Evolutionary conservation across 148 eudicot species (phyloP), one percentile per base, ranked within the genome.

Genomic region (Rhododendron ovatum): DNA sequence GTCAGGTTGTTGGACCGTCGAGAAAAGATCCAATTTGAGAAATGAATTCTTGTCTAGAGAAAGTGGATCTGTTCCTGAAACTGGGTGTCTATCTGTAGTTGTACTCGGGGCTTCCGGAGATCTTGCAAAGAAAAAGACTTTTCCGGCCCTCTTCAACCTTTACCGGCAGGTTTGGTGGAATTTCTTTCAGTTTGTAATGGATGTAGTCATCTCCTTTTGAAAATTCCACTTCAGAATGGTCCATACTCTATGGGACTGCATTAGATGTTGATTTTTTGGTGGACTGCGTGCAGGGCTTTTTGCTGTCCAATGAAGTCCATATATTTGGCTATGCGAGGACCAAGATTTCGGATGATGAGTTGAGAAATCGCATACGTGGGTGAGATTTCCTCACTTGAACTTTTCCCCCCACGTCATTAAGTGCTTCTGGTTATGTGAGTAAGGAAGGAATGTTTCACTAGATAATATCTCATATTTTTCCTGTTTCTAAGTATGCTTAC

Each of bases 71-170:
- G 84, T 83, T 37, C 83, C 84, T 11, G 99, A 95, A 90, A 87
- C 89, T 82, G 98, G 96, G 10, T 91, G 94, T 55, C 95, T 97
- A 47, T 94, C 95, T 12, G 91, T 97, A 43, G 80, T 93, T 76
- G 99, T 97, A 81, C 96, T 97, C 12, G 99, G 99, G 61, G 99
- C 99, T 89, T 97, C 99, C 0, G 99, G 99, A 71, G 99, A 97
- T 94, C 99, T 97, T 88, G 99, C 99, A 39, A 97, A 94, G 94
- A 97, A 97, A 91, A 97, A 97, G 91, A 97, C 99, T 10, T 97
- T 97, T 84, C 99, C 99, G 14, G 99, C 99, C 26, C 91, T 97
- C 15, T 97, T 92, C 89, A 93, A 97, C 89, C 98, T 97, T 82
- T 94, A 91, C 73, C 92, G 99, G 14, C 96, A 97, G 98, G 99